Conservation (phyloP, 306 rosid species). For the Biancaea sappan region DNA sequence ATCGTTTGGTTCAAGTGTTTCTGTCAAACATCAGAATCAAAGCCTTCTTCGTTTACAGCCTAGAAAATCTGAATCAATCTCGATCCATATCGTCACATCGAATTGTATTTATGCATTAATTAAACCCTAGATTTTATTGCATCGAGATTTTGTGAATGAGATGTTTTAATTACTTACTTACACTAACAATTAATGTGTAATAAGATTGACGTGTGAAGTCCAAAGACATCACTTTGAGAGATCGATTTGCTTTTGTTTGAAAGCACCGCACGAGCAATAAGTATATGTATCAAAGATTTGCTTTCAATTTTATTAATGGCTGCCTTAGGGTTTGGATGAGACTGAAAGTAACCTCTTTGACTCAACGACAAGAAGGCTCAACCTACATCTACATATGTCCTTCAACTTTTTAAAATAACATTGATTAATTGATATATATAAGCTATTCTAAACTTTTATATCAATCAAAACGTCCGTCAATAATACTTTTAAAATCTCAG, state of each 20-base stretch:
- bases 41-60: slow-evolving; percentile 9
- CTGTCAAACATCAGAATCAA: slow-evolving; percentile 33
- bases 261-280: slow-evolving; percentile 31
- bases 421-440: too few species aligned
- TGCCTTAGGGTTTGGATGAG: not conserved
- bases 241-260: not conserved
- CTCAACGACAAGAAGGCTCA: not conserved
- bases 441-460: too few species aligned
- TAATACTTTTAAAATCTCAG: too few species aligned
- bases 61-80: slow-evolving; percentile 29
- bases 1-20: slow-evolving; percentile 22
- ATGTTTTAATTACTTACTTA: not conserved
- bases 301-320: slow-evolving; percentile 30
- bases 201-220: slow-evolving; percentile 10
- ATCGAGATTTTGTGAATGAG: slow-evolving; percentile 25
- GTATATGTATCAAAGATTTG: not conserved
- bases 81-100: slow-evolving; percentile 26
- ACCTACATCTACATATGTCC: not conserved
- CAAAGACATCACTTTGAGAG: not conserved
- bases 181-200: too few species aligned
- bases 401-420: too few species aligned
- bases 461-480: too few species aligned
- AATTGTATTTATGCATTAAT: not conserved
- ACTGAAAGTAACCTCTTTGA: slow-evolving; percentile 22
- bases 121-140: slow-evolving; percentile 3